Percentiles rank a stretch among this genome's conserved stretches.
phyloP scores from a whole-genome alignment of 2,329 filamentous ascomycete genomes.

The Lecanicillium sp. region DNA sequence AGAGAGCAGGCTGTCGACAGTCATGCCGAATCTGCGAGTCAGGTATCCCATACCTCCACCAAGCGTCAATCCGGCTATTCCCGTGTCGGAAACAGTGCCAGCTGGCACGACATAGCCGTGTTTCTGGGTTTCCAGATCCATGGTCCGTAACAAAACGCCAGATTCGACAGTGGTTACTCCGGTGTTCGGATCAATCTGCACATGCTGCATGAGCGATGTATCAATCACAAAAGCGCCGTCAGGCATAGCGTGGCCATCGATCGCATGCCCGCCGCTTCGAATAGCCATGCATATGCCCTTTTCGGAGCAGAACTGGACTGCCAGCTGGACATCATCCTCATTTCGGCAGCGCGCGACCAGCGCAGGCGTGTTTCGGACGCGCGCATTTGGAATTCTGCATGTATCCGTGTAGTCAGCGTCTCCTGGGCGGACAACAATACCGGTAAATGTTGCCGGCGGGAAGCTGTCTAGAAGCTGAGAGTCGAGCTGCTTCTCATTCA shows the following conservation, averaged over 20 bases:
- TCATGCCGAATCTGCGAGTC: too few species aligned
- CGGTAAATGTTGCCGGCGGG: background rate
- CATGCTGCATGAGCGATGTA: background rate
- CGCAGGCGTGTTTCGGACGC: background rate
- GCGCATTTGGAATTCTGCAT: background rate
- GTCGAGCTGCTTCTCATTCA: too few species aligned
- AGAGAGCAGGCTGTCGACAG: too few species aligned
- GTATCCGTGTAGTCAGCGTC: background rate
- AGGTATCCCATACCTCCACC: background rate
- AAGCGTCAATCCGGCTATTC: background rate
- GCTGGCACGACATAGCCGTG: background rate
- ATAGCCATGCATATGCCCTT: background rate
- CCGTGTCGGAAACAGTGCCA: background rate
- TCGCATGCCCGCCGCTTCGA: constrained; percentile 6
- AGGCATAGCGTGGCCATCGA: constrained; percentile 5
- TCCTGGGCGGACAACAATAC: background rate
- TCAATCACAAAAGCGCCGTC: constrained; percentile 6
- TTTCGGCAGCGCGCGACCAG: background rate
- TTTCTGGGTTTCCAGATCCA: background rate
- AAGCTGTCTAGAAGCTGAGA: too few species aligned
- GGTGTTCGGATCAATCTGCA: background rate
- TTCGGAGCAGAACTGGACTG: background rate
- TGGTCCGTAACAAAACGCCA: background rate
- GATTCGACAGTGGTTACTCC: too few species aligned
- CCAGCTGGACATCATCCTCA: background rate